Evolutionary conservation across 306 rosid genomes (phyloP).

Genomic region (Dryas alaskensis): DNA sequence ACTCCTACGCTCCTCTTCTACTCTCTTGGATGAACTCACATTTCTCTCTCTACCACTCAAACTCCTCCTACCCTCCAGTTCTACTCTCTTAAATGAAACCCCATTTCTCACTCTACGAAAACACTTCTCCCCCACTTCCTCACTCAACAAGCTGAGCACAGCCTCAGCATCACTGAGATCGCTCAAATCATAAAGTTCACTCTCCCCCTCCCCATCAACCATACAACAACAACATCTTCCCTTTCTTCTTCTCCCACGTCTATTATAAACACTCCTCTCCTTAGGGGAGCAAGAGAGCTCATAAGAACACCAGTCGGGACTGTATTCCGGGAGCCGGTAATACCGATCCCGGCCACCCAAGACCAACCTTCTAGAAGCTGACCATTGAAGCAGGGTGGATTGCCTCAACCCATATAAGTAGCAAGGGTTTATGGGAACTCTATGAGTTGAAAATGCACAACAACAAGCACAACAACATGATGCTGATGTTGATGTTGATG

Average conservation of each 20-base stretch:
- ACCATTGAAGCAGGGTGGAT: conserved; percentile 66
- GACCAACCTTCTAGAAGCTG: conserved; percentile 67
- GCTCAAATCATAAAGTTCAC: conserved; percentile 30
- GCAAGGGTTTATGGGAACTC: conserved; percentile 41
- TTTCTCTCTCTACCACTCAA: conserved; percentile 32
- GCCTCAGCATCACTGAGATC: conserved; percentile 51
- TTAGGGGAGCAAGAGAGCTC: conserved; percentile 36
- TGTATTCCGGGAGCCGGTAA: conserved; percentile 42
- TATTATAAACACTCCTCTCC: conserved; percentile 40
- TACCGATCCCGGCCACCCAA: conserved; percentile 46
- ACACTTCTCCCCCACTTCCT: conserved; percentile 47
- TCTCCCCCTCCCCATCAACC: conserved; percentile 39
- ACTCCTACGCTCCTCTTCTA: conserved; percentile 39
- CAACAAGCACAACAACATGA: conserved; percentile 47
- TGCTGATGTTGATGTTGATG: conserved; percentile 22
- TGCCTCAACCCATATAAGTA: conserved; percentile 74
- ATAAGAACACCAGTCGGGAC: conserved; percentile 35
- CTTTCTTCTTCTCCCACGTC: conserved; percentile 44
- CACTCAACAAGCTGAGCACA: conserved; percentile 72
- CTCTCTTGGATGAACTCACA: conserved; percentile 38
- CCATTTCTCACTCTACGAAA: conserved; percentile 28
- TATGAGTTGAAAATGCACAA: conserved; percentile 43
- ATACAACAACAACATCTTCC: conserved; percentile 33
- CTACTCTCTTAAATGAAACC: conserved; percentile 43
- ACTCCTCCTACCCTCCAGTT: conserved; percentile 27